Base-by-base conservation (phyloP, 1,284 basidiomycete species). In the Malassezia obtusa region DNA sequence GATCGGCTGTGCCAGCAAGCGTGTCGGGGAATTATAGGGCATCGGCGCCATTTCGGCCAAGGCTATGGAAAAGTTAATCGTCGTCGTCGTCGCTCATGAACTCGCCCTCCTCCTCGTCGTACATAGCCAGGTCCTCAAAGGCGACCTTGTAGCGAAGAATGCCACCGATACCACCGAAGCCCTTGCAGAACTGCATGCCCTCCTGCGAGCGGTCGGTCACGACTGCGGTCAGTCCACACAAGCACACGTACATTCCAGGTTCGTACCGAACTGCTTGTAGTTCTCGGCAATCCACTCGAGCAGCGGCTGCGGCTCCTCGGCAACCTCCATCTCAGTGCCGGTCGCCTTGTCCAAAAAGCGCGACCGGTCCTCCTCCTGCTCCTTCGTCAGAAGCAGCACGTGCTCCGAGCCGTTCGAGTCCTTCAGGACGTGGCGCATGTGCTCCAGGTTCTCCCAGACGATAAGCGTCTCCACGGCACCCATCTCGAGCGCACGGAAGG, bases 111-210 rank as follows among this genome's bases (percentile, higher is more conserved):
- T 62, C 58, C 22, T 69, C 65, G 30, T 72, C 70, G 43, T 62
- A 71, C 30, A 71, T 63, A 28, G 62, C 67, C 52, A 73, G 55
- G 33, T 71, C 69, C 51, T 73, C 69, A 35, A 73, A 72, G 14
- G 67, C 68, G 11, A 73, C 69, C 57, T 71, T 70, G 66, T 65
- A 74, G 54, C 90, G 82, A 59, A 95, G 78, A 56, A 96, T 79
- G 30, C 92, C 92, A 41, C 92, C 92, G 62, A 98, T 94, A 31
- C 92, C 92, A 78, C 92, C 92, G 70, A 98, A 98, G 46, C 92
- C 94, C 76, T 92, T 92, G 69, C 94, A 90, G 79, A 96, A 98
- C 76, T 98, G 94, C 39, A 87, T 87, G 30, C 92, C 92, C 75
- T 98, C 92, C 74, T 96, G 91, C n/a, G 88, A 91, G 45, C 74